A percentile compares a stretch with the other conserved stretches of the same genome.
phyloP scores from a whole-genome alignment of 768 basidiomycete species.

The Tulasnella sp. region DNA sequence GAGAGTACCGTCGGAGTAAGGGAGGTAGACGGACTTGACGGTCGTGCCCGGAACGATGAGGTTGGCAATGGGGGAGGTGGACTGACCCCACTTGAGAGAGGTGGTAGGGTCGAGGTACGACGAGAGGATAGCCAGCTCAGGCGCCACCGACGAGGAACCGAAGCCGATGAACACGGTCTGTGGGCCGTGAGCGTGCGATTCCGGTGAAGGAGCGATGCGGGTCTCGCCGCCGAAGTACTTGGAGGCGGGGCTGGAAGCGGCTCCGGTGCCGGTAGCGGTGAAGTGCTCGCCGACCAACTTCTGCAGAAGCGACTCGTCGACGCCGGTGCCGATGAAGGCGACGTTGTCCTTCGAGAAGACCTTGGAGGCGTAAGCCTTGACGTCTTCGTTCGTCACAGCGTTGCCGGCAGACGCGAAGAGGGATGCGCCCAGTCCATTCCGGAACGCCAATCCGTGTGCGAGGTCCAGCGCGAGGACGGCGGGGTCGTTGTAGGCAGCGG shows the following conservation, averaged over 20 bases:
- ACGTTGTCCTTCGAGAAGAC: slow-evolving; percentile 76
- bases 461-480: slow-evolving; percentile 72
- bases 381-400: slow-evolving; percentile 58
- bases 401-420: slow-evolving; percentile 75
- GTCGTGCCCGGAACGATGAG: slow-evolving; percentile 55
- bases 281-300: slow-evolving; percentile 70
- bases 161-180: slow-evolving; percentile 87
- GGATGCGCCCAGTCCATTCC: slow-evolving; percentile 85
- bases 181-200: slow-evolving; percentile 45
- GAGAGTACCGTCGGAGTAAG: slow-evolving; percentile 88
- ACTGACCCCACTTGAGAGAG: slow-evolving; percentile 82
- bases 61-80: slow-evolving; percentile 63
- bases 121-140: slow-evolving; percentile 74
- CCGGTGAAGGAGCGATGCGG: slow-evolving; percentile 52
- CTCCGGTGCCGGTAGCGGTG: slow-evolving; percentile 44
- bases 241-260: slow-evolving; percentile 37
- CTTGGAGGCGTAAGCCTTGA: slow-evolving; percentile 66
- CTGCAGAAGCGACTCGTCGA: slow-evolving; percentile 64
- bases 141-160: slow-evolving; percentile 60
- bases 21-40: slow-evolving; percentile 70
- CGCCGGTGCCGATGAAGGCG: slow-evolving; percentile 83
- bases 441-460: slow-evolving; percentile 90
- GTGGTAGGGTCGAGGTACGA: slow-evolving; percentile 74
- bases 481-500: slow-evolving; percentile 56
- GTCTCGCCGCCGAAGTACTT: slow-evolving; percentile 82